Percentiles rank a stretch among this genome's conserved stretches.
These are phyloP conservation scores for Bolboschoenus planiculmis DNA, from an alignment of 176 grass and related monocot species.

Conservation along the genomic window DNA sequence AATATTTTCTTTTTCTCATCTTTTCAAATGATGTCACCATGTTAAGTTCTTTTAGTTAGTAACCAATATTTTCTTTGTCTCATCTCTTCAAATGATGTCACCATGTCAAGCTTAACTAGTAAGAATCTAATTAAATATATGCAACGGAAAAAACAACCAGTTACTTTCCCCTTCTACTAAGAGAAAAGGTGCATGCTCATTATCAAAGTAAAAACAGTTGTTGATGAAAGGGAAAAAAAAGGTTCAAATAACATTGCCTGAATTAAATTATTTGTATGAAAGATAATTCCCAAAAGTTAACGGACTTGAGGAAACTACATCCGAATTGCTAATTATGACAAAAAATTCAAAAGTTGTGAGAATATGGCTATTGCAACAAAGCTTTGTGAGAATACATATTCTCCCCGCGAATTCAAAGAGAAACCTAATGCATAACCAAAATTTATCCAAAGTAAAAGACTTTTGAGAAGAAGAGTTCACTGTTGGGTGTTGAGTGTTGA, in stretches of 20 bases:
- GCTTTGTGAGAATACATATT: not conserved
- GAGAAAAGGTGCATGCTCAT: not conserved
- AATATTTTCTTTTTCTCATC: too few species aligned
- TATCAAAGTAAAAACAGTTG: not conserved
- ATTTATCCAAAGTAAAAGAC: not conserved
- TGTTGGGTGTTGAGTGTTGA: too few species aligned
- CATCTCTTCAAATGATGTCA: not conserved
- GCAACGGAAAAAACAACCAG: not conserved
- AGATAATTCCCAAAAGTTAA: not conserved
- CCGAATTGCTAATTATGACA: not conserved
- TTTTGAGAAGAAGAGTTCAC: not conserved
- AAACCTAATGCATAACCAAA: not conserved
- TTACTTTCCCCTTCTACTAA: not conserved
- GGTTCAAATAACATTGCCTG: not conserved
- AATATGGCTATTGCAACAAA: not conserved
- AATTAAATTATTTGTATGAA: not conserved
- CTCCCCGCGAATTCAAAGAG: not conserved
- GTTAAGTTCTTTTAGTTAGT: not conserved
- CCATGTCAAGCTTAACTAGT: not conserved
- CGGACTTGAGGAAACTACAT: not conserved
- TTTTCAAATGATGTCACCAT: too few species aligned
- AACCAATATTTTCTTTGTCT: not conserved
- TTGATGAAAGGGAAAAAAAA: not conserved
- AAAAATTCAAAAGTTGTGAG: not conserved
- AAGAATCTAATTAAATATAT: not conserved